phyloP scores from a whole-genome alignment of 2,329 filamentous ascomycete species.

The Plenodomus biglobosus region DNA sequence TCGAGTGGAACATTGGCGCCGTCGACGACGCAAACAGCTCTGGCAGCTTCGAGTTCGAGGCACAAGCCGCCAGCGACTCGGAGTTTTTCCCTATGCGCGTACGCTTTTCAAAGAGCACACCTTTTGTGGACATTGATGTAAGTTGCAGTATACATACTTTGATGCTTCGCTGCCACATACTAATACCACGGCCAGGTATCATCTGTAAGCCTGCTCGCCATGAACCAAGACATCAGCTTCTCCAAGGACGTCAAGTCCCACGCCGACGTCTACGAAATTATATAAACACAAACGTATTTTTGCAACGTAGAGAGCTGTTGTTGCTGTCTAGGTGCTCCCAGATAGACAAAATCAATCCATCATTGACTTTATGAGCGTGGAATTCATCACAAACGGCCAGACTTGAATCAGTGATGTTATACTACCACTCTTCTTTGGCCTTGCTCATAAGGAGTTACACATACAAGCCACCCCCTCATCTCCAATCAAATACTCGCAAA shows the following conservation, averaged over 20 bases:
- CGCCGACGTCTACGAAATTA: conserved; percentile 75
- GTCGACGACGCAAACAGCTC: conserved; percentile 80
- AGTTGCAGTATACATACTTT: conserved; percentile 47
- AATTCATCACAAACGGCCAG: neutral
- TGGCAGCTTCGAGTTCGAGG: conserved; percentile 94
- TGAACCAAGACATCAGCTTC: conserved; percentile 77
- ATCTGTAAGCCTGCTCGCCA: conserved; percentile 69
- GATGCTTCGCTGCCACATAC: neutral
- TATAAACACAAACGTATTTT: conserved; percentile 52
- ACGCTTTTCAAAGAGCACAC: conserved; percentile 79
- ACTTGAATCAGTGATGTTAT: too few relatives aligned
- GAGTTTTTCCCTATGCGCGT: conserved; percentile 99
- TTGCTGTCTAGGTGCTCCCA: too few relatives aligned
- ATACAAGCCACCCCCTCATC: too few relatives aligned
- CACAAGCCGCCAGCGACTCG: conserved; percentile 79
- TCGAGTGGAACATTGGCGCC: conserved; percentile 91
- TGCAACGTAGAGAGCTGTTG: neutral
- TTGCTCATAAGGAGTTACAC: too few relatives aligned
- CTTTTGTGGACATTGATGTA: conserved; percentile 93
- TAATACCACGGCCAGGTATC: conserved; percentile 57
- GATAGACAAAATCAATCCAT: neutral
- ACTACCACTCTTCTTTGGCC: neutral
- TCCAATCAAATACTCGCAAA: too few relatives aligned
- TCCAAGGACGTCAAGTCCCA: conserved; percentile 78
- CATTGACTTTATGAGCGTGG: neutral